These are phyloP conservation scores for Entophlyctis luteolus DNA, from an alignment of 192 early-diverging fungal genomes.

Conservation along the genomic window DNA sequence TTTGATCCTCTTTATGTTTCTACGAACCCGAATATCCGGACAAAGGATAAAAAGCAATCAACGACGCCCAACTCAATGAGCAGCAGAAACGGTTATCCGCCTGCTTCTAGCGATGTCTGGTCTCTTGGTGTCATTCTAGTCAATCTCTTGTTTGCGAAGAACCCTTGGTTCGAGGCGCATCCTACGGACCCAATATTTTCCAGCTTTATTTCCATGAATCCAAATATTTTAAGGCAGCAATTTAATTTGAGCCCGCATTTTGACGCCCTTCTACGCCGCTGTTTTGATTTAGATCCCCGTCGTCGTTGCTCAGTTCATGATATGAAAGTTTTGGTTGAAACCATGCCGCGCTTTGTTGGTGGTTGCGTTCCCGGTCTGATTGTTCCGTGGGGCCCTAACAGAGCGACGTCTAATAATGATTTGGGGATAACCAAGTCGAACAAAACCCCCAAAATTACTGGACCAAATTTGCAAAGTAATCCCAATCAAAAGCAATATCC, in stretches of 20 bases:
- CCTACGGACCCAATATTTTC: constrained; percentile 70
- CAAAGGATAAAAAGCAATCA: not conserved
- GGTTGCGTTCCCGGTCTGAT: constrained; percentile 19
- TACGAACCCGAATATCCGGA: not conserved
- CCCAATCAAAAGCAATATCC: not conserved
- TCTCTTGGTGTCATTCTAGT: constrained; percentile 72
- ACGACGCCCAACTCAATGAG: constrained; percentile 7
- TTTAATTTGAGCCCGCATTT: constrained; percentile 61
- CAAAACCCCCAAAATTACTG: not conserved
- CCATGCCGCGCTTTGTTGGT: constrained; percentile 25
- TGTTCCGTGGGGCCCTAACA: constrained; percentile 13
- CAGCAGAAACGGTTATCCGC: constrained; percentile 39
- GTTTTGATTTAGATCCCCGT: constrained; percentile 62
- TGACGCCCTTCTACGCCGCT: constrained; percentile 62
- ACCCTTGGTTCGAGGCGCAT: constrained; percentile 66
- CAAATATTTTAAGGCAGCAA: constrained; percentile 35
- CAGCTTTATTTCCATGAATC: constrained; percentile 32
- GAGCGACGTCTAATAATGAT: not conserved
- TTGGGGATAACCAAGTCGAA: not conserved
- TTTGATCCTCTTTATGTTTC: constrained; percentile 22
- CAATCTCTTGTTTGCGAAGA: constrained; percentile 73
- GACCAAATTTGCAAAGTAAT: not conserved
- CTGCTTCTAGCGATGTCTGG: constrained; percentile 74
- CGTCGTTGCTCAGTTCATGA: constrained; percentile 22
- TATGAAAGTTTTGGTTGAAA: constrained; percentile 23